Evolutionary conservation across 805 yeast genomes (phyloP).

Genomic region (Yamadazyma paraphyllophila): DNA sequence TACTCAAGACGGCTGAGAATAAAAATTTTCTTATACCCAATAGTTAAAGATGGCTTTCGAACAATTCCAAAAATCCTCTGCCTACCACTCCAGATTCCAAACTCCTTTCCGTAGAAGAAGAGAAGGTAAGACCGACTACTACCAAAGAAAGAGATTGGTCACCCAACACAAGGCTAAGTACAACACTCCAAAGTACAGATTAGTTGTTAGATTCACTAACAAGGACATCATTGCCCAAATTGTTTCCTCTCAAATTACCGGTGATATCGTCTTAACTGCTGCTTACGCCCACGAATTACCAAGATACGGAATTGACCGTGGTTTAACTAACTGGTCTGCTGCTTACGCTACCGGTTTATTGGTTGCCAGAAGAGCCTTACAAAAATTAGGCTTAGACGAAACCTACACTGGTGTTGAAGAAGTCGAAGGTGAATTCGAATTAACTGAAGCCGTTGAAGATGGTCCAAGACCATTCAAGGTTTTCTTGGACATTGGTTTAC

Average conservation of each 20-base stretch:
- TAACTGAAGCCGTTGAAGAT: constrained; percentile 99
- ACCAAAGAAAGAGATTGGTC: constrained; percentile 99
- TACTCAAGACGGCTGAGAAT: not conserved
- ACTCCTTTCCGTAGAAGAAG: constrained; percentile 99
- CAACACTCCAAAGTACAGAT: constrained; percentile 99
- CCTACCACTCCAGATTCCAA: constrained; percentile 99
- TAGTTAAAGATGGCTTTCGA: constrained; percentile 15
- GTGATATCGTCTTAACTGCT: constrained; percentile 93
- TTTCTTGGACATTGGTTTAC: constrained; percentile 97
- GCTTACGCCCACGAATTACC: constrained; percentile 99
- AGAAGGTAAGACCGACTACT: constrained; percentile 99
- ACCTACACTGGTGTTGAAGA: constrained; percentile 98
- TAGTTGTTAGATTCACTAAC: constrained; percentile 99
- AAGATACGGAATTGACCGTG: constrained; percentile 94
- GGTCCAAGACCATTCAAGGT: constrained; percentile 99
- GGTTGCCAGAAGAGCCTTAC: constrained; percentile 98
- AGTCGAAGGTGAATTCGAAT: constrained; percentile 98
- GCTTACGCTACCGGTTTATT: constrained; percentile 98
- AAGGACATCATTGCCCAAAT: constrained; percentile 98
- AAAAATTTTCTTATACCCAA: constrained; percentile 9
- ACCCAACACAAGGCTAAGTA: constrained; percentile 99
- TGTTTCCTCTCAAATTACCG: constrained; percentile 93
- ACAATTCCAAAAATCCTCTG: constrained; percentile 60
- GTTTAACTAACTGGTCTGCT: constrained; percentile 99
- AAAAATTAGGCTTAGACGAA: constrained; percentile 97